Evolutionary conservation across 1,284 basidiomycete genomes (phyloP), one percentile per base, ranked within the genome.

Genomic region (Apiotrichum veenhuisii): DNA sequence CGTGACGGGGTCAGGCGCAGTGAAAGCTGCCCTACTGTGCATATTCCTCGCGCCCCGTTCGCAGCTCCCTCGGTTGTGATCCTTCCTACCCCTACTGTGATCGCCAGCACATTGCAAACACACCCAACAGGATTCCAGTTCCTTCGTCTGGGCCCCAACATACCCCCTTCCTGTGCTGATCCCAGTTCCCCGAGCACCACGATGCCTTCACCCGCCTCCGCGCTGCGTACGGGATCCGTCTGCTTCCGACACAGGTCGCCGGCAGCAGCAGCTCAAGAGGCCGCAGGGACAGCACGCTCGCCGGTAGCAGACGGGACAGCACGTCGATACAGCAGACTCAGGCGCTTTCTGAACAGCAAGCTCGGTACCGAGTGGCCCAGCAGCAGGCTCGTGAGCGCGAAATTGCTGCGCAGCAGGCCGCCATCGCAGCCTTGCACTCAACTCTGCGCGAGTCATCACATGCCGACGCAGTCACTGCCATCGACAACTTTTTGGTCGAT

Each of bases 401-500:
- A 11, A 12, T 37, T 10, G 33, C 33, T 5, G 46, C 36, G 46
- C 46, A 48, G 33, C 20, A 30, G 7, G 17, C 17, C 14, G 46
- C 33, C 9, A 48, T 33, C 22, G 22, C 17, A 7, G 46, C 36
- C 20, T 22, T 48, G 10, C 46, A 48, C 34, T 22, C 33, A 5
- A 33, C 22, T 12, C 46, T 48, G 20, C 46, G 46, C 14, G 33
- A 30, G 20, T 46, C n/a, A 4, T 34, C 33, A 12, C 46, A 37
- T 30, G 46, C 33, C 11, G 33, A 48, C 10, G 46, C 46, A 22
- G 46, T 48, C 20, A 36, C 46, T 25, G 46, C 46, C 4, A 33
- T 48, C 22, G 46, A 48, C 22, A 30, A 48, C 34, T 48, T 48
- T 25, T 20, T 48, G 33, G 33, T 48, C 46, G 46, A 48, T 20